phyloP scores from a whole-genome alignment of 2,329 filamentous ascomycete species.

The Dothideomycetes sp. region DNA sequence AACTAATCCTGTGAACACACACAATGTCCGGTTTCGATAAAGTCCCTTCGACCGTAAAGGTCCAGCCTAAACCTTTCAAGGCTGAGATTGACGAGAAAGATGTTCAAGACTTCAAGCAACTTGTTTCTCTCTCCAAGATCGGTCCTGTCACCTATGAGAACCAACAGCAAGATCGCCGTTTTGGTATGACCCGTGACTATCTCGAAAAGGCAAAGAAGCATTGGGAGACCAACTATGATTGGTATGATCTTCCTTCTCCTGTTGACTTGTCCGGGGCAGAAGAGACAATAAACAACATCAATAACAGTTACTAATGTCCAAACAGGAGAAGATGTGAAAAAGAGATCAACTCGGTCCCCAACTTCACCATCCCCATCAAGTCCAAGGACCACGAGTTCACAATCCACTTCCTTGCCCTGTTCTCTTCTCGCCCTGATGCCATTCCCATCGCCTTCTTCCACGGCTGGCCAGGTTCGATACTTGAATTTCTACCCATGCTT shows the following conservation, averaged over 20 bases:
- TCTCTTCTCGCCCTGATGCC: slow-evolving; percentile 41
- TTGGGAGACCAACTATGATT: slow-evolving; percentile 29
- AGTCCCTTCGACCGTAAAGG: slow-evolving; percentile 29
- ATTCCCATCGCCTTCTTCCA: slow-evolving; percentile 45
- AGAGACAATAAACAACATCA: no score
- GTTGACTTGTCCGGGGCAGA: not conserved
- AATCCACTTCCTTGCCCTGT: slow-evolving; percentile 48
- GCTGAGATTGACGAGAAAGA: slow-evolving; percentile 35
- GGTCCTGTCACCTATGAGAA: slow-evolving; percentile 44
- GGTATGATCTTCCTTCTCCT: slow-evolving; percentile 15
- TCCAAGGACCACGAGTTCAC: slow-evolving; percentile 31
- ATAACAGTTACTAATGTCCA: not conserved
- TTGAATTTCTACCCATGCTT: slow-evolving; percentile 48
- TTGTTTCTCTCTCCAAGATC: slow-evolving; percentile 41
- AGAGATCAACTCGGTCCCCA: slow-evolving; percentile 42
- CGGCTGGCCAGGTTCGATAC: slow-evolving; percentile 45
- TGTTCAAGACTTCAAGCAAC: slow-evolving; percentile 37
- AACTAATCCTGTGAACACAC: no score
- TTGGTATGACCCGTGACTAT: slow-evolving; percentile 42
- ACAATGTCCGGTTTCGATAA: slow-evolving; percentile 21
- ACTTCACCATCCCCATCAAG: slow-evolving; percentile 38
- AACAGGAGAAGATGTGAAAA: slow-evolving; percentile 29
- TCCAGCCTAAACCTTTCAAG: slow-evolving; percentile 35
- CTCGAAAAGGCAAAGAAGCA: slow-evolving; percentile 30
- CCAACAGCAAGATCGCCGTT: slow-evolving; percentile 31